Base-by-base conservation (phyloP, 192 early-diverging fungal genomes). In the Coemansia sp. region DNA sequence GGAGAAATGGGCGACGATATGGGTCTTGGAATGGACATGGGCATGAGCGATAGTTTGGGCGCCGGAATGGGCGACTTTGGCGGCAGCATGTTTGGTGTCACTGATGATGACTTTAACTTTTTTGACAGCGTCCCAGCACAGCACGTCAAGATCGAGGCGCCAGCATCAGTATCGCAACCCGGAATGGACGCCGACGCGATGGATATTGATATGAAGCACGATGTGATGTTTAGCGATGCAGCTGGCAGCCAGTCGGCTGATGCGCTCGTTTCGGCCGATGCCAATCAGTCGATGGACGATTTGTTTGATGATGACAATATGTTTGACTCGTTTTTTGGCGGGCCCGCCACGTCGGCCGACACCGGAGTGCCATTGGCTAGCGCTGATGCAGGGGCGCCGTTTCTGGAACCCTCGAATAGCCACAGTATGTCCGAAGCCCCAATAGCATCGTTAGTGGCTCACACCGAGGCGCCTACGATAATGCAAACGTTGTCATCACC, bases 61-160 rank as follows among this genome's bases (percentile, higher is more conserved):
- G 32, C 60, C 10, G 69, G 63, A 15, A 71, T 78, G 66, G 66
- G 66, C 39, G 72, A 67, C 65, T 66, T 74, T 56, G 67, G 55
- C 1, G 22, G 62, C 14, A 59, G 60, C 47, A 74, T 80, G 67
- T 80, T 80, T 73, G 77, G 72, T n/a, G 69, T 80, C 23, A 80
- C 77, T 8, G 77, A 80, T 47, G 77, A 80, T 43, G 77, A 80
- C 62, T 80, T 80, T 65, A 74, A 57, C 53, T 80, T 80, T 39
- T 80, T 80, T 14, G 77, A 80, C 62, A 70, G 43, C n/a, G 66
- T 68, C 9, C 72, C 77, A 5, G 11, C 75, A 7, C 65, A 66
- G n/a, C 75, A 67, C 27, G 56, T 56, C 14, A 70, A 70, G 24
- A 9, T 35, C 0, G 66, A 56, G 2, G 6, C 37, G 4, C 23